Base-by-base conservation (phyloP, 2,329 filamentous ascomycete species). In the Aulographum hederae region DNA sequence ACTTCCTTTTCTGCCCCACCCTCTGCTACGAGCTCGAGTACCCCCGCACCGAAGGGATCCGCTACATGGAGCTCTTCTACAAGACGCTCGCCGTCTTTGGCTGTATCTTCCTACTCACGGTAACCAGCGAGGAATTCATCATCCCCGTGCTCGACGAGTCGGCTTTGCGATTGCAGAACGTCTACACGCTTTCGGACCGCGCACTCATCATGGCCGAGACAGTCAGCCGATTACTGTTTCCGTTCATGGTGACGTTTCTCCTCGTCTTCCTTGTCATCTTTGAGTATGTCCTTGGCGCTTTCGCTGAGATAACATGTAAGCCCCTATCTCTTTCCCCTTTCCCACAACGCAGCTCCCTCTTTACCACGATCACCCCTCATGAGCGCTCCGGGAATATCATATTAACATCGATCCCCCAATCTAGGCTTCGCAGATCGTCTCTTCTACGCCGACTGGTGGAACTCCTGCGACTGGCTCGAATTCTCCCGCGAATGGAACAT, bases 21-120 rank as follows among this genome's bases (percentile, higher is more conserved):
- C 68, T 98, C 14, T 98, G 89, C 63, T 98, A 98, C 56, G 89
- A 98, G 56, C 66, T 95, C 31, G 86, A 95, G 51, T 98, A 95
- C 51, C 89, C 89, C 2, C 76, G 89, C 30, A 84, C 70, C 8
- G 51, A 66, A 10, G 58, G 61, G n/a, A 73, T 82, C 35, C 71
- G 80, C 43, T 93, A 80, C 74, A 65, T 71, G 14, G 76, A 84
- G 39, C 68, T 95, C 28, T 69, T 80, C 36, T 79, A 76, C 52
- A 95, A 95, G 55, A 72, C 81, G 15, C 55, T 85, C 12, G 89
- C 89, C 29, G 78, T 89, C 1, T 95, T 95, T 49, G 89, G 89
- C 30, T 93, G 86, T 54, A 92, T 98, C 48, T 95, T 94, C 54
- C 68, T 98, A 15, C 66, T 98, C 40, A 93, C 82, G 10, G 67